These are phyloP conservation scores for Clarireedia sp. DNA, from an alignment of 2,329 filamentous ascomycete genomes.

Conservation along the genomic window DNA sequence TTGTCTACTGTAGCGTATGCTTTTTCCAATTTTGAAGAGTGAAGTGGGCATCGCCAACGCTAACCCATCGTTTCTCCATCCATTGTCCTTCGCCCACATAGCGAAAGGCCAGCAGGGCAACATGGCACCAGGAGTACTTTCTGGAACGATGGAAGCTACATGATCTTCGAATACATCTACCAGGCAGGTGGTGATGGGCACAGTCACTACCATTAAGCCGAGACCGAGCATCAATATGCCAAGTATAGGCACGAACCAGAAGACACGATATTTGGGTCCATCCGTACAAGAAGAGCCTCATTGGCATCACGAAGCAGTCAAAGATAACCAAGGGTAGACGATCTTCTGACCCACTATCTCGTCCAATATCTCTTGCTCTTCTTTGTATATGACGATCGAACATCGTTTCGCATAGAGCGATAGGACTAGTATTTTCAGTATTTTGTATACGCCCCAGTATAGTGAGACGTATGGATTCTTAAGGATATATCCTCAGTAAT, in stretches of 20 bases:
- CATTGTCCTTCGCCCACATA: neutral
- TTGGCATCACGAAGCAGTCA: slow-evolving; percentile 32
- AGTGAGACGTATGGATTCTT: too few species aligned
- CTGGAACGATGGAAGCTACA: neutral
- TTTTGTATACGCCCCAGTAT: too few species aligned
- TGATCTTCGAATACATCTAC: neutral
- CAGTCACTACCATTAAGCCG: slow-evolving; percentile 1
- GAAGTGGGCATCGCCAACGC: neutral
- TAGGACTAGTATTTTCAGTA: too few species aligned
- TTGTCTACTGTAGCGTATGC: too few species aligned
- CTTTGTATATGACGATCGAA: slow-evolving; percentile 32
- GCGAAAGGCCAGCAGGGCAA: neutral
- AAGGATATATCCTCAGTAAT: too few species aligned
- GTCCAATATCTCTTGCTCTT: slow-evolving; percentile 39
- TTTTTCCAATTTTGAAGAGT: neutral
- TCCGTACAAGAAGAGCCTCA: slow-evolving; percentile 39
- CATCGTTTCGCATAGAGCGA: slow-evolving; percentile 17
- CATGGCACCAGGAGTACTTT: neutral
- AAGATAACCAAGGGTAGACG: slow-evolving; percentile 34
- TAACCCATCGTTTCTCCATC: slow-evolving; percentile 1
- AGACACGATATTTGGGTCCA: slow-evolving; percentile 34
- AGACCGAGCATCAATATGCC: neutral
- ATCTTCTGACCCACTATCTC: slow-evolving; percentile 37
- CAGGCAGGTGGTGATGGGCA: slow-evolving; percentile 1
- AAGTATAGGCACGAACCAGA: slow-evolving; percentile 34